Percentiles rank a stretch among this genome's conserved stretches.
Conservation (phyloP, 169 alveolate genomes). For the Pseudocohnilembus persalinus region DNA sequence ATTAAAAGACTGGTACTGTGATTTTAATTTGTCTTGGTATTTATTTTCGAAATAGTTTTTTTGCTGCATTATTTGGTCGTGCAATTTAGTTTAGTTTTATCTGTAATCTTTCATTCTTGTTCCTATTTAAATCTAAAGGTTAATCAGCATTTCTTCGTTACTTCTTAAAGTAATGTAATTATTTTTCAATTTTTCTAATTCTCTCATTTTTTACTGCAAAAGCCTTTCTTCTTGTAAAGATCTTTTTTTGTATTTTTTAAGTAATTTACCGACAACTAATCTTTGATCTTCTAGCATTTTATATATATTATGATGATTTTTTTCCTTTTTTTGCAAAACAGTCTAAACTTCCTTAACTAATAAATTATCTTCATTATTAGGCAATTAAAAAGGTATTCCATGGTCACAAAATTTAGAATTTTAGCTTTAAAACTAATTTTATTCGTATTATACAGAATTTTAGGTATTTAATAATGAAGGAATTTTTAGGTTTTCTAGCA, state of each 20-base stretch:
- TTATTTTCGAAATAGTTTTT: too few relatives aligned
- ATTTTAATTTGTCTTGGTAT: too few relatives aligned
- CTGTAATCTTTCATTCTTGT: background rate
- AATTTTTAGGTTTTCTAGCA: background rate
- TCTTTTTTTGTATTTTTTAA: too few relatives aligned
- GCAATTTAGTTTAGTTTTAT: too few relatives aligned
- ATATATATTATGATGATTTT: background rate
- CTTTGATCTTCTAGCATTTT: background rate
- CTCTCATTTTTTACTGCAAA: background rate
- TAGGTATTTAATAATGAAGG: background rate
- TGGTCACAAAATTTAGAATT: background rate
- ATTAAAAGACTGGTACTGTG: too few relatives aligned
- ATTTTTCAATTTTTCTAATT: background rate
- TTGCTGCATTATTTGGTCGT: too few relatives aligned
- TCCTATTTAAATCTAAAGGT: background rate
- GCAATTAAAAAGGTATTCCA: background rate
- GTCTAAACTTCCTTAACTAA: background rate
- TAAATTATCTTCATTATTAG: too few relatives aligned
- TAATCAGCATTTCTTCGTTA: background rate
- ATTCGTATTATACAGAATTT: background rate
- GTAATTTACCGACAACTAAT: background rate
- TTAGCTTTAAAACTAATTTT: background rate
- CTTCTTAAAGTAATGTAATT: too few relatives aligned
- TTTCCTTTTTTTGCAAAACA: background rate
- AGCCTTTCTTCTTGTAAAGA: background rate